These are phyloP conservation scores for Conticribra weissflogii DNA, from an alignment of 108 stramenopile genomes.

Conservation along the genomic window DNA sequence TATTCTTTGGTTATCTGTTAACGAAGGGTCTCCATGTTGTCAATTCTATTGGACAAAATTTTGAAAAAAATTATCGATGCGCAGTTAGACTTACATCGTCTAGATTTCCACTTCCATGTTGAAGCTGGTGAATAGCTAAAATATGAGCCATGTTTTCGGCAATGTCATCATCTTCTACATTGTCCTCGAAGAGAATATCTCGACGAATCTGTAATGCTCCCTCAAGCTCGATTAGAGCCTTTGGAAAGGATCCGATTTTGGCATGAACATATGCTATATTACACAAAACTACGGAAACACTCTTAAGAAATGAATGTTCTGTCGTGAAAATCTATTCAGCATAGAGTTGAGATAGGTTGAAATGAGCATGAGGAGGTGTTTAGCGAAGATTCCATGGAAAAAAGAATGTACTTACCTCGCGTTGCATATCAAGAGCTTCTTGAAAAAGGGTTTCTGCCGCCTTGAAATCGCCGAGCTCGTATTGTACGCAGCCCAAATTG, in stretches of 20 bases:
- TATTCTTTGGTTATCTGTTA: conserved; percentile 39
- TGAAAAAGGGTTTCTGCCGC: conserved; percentile 39
- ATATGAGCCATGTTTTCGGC: conserved; percentile 46
- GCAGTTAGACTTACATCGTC: conserved; percentile 22
- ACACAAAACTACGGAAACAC: conserved; percentile 33
- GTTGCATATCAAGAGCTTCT: conserved; percentile 40
- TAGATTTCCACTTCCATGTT: conserved; percentile 43
- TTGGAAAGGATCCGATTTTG: conserved; percentile 38
- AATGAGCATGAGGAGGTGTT: neutral
- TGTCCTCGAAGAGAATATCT: conserved; percentile 38
- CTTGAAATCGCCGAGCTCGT: conserved; percentile 30
- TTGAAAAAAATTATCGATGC: neutral
- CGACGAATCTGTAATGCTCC: conserved; percentile 47
- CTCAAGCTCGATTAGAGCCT: conserved; percentile 47
- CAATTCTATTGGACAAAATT: too few relatives aligned
- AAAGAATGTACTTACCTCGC: conserved; percentile 12
- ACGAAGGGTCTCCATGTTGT: too few relatives aligned
- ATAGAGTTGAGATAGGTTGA: neutral
- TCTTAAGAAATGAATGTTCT: conserved; percentile 31
- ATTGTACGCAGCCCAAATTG: conserved; percentile 42
- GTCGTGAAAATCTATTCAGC: conserved; percentile 12
- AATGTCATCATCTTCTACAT: conserved; percentile 23
- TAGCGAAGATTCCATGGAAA: too few relatives aligned
- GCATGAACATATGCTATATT: conserved; percentile 49
- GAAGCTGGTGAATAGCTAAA: conserved; percentile 45